Evolutionary conservation across 768 basidiomycete genomes (phyloP).

Genomic region (Suillus tomentosus): DNA sequence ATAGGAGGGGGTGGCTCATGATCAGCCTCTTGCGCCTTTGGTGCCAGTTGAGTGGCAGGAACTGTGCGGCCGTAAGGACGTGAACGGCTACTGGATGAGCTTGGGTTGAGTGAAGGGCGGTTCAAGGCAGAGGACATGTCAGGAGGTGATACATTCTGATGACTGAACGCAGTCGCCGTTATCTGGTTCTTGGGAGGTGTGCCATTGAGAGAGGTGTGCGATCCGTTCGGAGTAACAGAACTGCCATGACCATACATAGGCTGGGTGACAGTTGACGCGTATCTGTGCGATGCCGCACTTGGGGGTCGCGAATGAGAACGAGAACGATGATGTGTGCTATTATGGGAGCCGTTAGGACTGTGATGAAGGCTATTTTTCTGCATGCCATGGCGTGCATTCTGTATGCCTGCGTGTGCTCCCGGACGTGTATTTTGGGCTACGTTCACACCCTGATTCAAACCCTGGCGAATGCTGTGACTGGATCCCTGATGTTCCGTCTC

Average conservation of each 20-base stretch:
- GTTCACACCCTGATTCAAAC: conserved; percentile 17
- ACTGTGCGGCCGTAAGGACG: conserved; percentile 18
- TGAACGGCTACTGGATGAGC: conserved; percentile 23
- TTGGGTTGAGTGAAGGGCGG: conserved; percentile 12
- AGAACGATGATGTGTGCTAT: conserved; percentile 16
- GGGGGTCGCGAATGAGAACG: conserved; percentile 32
- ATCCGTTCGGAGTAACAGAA: conserved; percentile 23
- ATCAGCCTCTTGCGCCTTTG: conserved; percentile 9
- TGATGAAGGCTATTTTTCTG: conserved; percentile 10
- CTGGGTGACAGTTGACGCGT: conserved; percentile 29
- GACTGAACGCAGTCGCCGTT: conserved; percentile 8
- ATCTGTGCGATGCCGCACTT: conserved; percentile 33
- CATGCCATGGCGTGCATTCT: conserved; percentile 7
- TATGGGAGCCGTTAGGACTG: conserved; percentile 21
- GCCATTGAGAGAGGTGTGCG: conserved; percentile 23
- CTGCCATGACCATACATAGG: conserved; percentile 29
- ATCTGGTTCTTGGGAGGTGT: conserved; percentile 11
- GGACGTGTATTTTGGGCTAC: conserved; percentile 18
- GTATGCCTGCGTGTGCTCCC: conserved; percentile 9
- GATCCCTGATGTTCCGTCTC: conserved; percentile 25
- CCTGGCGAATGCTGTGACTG: conserved; percentile 17
- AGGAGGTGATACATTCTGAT: conserved; percentile 18
- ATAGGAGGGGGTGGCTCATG: neutral
- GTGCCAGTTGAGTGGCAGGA: conserved; percentile 10
- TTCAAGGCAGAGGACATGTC: conserved; percentile 8